A percentile compares a stretch with the other conserved stretches of the same genome.
These are phyloP conservation scores for Acorus gramineus DNA, from an alignment of 106 monocot species.

Conservation along the genomic window DNA sequence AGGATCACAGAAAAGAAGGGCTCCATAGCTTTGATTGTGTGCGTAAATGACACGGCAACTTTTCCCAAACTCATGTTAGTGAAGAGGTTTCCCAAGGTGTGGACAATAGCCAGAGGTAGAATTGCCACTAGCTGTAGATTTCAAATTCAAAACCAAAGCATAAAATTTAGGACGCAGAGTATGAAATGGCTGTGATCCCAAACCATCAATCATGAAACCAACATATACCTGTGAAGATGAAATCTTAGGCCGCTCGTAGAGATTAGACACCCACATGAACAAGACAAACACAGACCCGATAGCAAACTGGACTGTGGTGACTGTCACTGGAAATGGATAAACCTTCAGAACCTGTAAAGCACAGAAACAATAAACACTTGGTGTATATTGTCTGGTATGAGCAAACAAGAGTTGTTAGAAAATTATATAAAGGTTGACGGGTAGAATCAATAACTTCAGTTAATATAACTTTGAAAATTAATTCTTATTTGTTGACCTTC, in stretches of 20 bases:
- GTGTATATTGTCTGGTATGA: neutral
- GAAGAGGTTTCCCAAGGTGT: constrained; percentile 76
- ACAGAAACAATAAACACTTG: neutral
- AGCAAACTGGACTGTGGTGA: constrained; percentile 63
- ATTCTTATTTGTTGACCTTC: no score
- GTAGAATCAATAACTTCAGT: no score
- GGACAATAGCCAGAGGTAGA: constrained; percentile 61
- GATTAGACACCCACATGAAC: constrained; percentile 57
- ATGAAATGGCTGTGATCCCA: no score
- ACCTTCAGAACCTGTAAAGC: constrained; percentile 55
- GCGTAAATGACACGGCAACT: constrained; percentile 72
- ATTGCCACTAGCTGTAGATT: constrained; percentile 49
- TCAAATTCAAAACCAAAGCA: neutral
- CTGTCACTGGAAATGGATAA: constrained; percentile 58
- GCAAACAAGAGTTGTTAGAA: no score
- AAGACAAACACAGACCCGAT: constrained; percentile 46
- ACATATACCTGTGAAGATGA: constrained; percentile 47
- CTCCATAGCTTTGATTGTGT: constrained; percentile 80
- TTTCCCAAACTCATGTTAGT: constrained; percentile 78
- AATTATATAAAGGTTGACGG: no score
- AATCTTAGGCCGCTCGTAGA: constrained; percentile 61
- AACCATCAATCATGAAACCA: no score
- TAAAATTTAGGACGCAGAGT: neutral
- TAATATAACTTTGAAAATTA: no score
- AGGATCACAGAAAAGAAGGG: constrained; percentile 74